Percentiles rank a stretch among this genome's conserved stretches.
These are phyloP conservation scores for Solanum tacnaense DNA, from an alignment of 257 asterid genomes.

Conservation along the genomic window DNA sequence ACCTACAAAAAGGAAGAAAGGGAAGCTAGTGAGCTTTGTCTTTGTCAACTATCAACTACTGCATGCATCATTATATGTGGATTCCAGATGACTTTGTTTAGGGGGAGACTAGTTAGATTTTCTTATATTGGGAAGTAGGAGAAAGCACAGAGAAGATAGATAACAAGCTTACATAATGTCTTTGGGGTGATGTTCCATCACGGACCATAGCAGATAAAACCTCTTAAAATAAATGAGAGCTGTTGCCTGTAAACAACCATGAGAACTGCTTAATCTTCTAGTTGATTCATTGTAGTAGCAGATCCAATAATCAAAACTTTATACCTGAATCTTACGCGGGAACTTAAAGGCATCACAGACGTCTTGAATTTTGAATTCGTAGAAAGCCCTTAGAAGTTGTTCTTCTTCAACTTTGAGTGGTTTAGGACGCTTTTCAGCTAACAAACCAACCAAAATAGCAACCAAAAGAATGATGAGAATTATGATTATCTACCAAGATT, in stretches of 20 bases:
- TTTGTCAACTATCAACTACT: neutral
- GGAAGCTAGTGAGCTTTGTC: neutral
- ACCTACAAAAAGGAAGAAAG: slow-evolving; percentile 34
- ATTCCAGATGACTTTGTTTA: neutral
- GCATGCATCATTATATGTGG: neutral
- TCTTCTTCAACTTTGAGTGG: slow-evolving; percentile 91
- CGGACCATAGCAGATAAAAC: slow-evolving; percentile 95
- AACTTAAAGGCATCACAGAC: slow-evolving; percentile 96
- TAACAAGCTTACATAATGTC: slow-evolving; percentile 62
- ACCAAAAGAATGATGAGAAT: neutral
- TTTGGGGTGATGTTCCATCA: slow-evolving; percentile 98
- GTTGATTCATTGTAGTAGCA: neutral
- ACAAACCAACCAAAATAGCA: slow-evolving; percentile 8
- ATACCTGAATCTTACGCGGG: slow-evolving; percentile 94
- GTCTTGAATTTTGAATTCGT: slow-evolving; percentile 91
- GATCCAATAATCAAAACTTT: slow-evolving; percentile 1
- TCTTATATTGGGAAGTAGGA: neutral
- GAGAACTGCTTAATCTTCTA: slow-evolving; percentile 3
- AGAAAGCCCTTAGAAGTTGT: slow-evolving; percentile 73
- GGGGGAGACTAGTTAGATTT: neutral
- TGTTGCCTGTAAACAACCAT: slow-evolving; percentile 62
- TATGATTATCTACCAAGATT: neutral
- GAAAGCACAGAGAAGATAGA: neutral
- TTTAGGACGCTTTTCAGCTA: slow-evolving; percentile 74
- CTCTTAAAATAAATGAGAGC: slow-evolving; percentile 93